phyloP scores from a whole-genome alignment of 2,329 filamentous ascomycete species.

The Boeremia exigua region DNA sequence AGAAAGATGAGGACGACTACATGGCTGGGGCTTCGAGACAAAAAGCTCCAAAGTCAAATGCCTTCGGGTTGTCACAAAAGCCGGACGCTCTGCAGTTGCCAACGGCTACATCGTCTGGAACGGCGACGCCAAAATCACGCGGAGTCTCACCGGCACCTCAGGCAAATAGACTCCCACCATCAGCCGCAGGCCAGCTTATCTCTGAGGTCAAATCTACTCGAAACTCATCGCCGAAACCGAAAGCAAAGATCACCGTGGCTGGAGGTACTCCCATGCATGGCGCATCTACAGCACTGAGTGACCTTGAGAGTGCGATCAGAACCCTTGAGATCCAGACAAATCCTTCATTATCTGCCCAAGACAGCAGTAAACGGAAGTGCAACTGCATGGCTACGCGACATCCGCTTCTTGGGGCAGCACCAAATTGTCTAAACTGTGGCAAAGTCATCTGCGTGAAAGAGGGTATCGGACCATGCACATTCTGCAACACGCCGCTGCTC shows the following conservation, averaged over 20 bases:
- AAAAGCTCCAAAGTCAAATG: conserved; percentile 51
- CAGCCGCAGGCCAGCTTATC: conserved; percentile 78
- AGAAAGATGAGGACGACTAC: conserved; percentile 77
- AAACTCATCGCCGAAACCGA: conserved; percentile 57
- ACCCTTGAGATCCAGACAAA: conserved; percentile 92
- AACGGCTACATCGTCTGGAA: conserved; percentile 32
- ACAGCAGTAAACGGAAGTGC: conserved; percentile 70
- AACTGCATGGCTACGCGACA: conserved; percentile 89
- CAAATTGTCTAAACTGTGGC: conserved; percentile 90
- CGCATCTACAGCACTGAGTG: conserved; percentile 73
- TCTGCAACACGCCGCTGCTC: conserved; percentile 78
- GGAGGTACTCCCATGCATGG: conserved; percentile 85
- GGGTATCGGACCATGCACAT: conserved; percentile 92
- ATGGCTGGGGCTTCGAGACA: conserved; percentile 57
- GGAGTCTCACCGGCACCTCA: conserved; percentile 53
- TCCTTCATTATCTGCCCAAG: conserved; percentile 67
- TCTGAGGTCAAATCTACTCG: conserved; percentile 72
- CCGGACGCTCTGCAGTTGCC: conserved; percentile 53
- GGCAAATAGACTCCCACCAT: conserved; percentile 64
- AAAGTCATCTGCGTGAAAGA: conserved; percentile 96
- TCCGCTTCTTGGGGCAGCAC: conserved; percentile 85
- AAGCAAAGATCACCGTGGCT: conserved; percentile 73
- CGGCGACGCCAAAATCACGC: conserved; percentile 44
- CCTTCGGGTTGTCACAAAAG: conserved; percentile 59
- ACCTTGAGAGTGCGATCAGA: conserved; percentile 79